Evolutionary conservation across 305 asterid species (phyloP).

Genomic region (Caryopteris hybrid): DNA sequence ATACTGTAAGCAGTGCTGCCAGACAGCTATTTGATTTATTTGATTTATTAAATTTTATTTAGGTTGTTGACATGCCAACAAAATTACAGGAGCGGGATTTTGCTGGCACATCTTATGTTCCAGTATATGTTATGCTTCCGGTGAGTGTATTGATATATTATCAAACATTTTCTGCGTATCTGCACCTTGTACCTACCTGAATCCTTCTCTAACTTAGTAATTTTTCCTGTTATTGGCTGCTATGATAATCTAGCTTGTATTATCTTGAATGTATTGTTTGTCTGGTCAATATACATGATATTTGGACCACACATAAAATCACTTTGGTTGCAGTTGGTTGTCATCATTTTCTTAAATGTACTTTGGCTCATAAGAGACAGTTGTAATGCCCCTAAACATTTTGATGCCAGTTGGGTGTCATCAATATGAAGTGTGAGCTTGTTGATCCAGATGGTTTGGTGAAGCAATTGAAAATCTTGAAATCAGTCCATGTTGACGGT

Average conservation of each 20-base stretch:
- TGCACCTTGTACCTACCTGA: neutral
- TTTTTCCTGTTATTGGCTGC: neutral
- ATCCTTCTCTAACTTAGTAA: neutral
- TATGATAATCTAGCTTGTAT: neutral
- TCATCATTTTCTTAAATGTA: slow-evolving; percentile 11
- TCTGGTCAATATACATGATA: neutral
- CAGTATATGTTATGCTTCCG: slow-evolving; percentile 84
- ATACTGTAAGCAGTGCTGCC: neutral
- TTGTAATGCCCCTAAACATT: slow-evolving; percentile 21
- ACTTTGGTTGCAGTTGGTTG: slow-evolving; percentile 16
- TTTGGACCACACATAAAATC: slow-evolving; percentile 3
- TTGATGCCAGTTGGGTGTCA: slow-evolving; percentile 67
- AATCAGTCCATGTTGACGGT: slow-evolving; percentile 72
- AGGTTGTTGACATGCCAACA: slow-evolving; percentile 66
- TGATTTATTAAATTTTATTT: slow-evolving; percentile 26
- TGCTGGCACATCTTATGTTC: slow-evolving; percentile 74
- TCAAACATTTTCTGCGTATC: slow-evolving; percentile 1
- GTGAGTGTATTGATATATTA: slow-evolving; percentile 41
- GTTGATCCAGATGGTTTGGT: slow-evolving; percentile 77
- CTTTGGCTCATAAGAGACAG: slow-evolving; percentile 15
- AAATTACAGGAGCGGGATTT: slow-evolving; percentile 69
- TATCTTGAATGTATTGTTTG: slow-evolving; percentile 17
- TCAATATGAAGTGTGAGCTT: slow-evolving; percentile 85
- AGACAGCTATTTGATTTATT: slow-evolving; percentile 1
- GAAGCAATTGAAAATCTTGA: slow-evolving; percentile 72